Evolutionary conservation across 2,329 filamentous ascomycete species (phyloP), one percentile per base, ranked within the genome.

Genomic region (Drechslera avenae): DNA sequence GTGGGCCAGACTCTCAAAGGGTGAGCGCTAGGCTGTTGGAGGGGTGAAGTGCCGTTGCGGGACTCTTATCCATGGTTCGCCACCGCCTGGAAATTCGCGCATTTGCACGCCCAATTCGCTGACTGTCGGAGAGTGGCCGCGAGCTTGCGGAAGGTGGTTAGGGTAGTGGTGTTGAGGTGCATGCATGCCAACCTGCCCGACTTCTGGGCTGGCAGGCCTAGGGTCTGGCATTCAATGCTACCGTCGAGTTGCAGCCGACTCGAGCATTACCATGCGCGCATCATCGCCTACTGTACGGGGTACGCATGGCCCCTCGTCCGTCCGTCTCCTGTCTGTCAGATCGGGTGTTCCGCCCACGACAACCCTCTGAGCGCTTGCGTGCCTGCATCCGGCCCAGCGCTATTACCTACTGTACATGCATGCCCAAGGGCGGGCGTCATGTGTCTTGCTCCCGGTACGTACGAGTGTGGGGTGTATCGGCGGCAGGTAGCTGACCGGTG

Each of bases 21-120:
- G 43, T 42, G 50, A 39, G 46, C 47, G 46, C 46, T 55, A 57
- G 36, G 26, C 40, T 32, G 21, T 12, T 18, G 35, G 31, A 39
- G 46, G 46, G 49, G 36, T 26, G 32, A 51, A 48, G 39, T 54
- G 47, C 51, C 51, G 51, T 49, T 50, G 42, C 26, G 46, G 41
- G 36, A 19, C 21, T 45, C 18, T 36, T 41, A 49, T 51, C 46
- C 50, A 39, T 46, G 32, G 45, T 31, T 55, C 46, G 55, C 55
- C 52, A 55, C 55, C 34, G 28, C 31, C 21, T 36, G 26, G 33
- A 49, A 57, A 57, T 55, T 57, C 52, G 55, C 55, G 55, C 55
- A 57, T 18, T 31, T 21, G 5, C 19, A n/a, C 32, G 28, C 36
- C 35, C 21, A 26, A 49, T 54, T 54, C 42, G 51, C 41, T 54